A percentile compares a stretch with the other conserved stretches of the same genome.
Conservation (phyloP, 768 basidiomycete species). For the Tephrocybe sp. region DNA sequence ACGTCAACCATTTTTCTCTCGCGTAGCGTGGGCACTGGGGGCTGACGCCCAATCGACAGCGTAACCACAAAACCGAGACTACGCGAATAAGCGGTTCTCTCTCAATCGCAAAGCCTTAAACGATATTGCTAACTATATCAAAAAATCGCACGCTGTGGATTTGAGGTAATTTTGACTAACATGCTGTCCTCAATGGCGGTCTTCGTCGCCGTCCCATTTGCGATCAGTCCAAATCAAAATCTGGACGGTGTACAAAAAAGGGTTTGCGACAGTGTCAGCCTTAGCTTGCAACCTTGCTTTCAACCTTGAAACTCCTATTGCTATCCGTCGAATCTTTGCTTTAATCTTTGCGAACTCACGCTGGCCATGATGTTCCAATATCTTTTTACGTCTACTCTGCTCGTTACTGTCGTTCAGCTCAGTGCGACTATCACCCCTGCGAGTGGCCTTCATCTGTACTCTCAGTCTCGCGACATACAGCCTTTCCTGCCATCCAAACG, state of each 20-base stretch:
- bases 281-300: constrained; percentile 14
- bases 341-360: constrained; percentile 22
- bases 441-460: constrained; percentile 27
- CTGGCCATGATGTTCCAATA: constrained; percentile 34
- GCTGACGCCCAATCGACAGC: too few species aligned
- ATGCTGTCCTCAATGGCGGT: neutral
- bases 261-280: constrained; percentile 11
- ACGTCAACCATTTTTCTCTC: too few species aligned
- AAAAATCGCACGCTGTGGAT: too few species aligned
- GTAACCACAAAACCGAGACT: too few species aligned
- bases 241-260: constrained; percentile 9
- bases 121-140: too few species aligned
- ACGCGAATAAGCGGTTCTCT: too few species aligned
- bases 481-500: constrained; percentile 19
- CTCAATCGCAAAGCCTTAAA: too few species aligned
- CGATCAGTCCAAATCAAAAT: constrained; percentile 10
- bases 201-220: neutral
- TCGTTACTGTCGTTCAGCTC: constrained; percentile 21
- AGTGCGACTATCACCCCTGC: constrained; percentile 21
- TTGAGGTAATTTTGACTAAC: neutral
- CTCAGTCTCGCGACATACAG: constrained; percentile 19
- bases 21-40: too few species aligned
- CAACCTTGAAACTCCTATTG: constrained; percentile 5
- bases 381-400: constrained; percentile 21
- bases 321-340: constrained; percentile 9